Evolutionary conservation across 768 basidiomycete species (phyloP).

Genomic region (Cystofilobasidium ferigula): DNA sequence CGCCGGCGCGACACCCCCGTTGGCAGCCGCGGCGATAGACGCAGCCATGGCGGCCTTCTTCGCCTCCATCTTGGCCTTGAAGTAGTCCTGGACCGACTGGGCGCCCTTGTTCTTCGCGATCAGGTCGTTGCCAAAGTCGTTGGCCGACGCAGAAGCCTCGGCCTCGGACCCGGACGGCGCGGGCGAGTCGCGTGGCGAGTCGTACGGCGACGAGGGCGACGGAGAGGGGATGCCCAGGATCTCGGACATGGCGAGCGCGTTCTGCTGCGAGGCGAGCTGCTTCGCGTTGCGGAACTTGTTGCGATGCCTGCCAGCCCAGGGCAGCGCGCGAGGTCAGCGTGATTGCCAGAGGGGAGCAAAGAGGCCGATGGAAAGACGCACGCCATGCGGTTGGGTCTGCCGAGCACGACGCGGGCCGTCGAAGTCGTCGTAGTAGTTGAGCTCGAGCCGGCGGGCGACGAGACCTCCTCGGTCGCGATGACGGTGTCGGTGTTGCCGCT

Average conservation of each 20-base stretch:
- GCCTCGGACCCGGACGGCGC: not conserved
- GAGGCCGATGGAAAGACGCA: constrained; percentile 8
- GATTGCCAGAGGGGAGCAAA: too few relatives aligned
- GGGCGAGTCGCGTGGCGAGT: not conserved
- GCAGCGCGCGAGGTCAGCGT: not conserved
- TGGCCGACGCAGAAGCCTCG: not conserved
- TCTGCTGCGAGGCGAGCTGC: constrained; percentile 3
- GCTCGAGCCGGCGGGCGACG: constrained; percentile 1
- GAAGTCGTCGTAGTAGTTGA: not conserved
- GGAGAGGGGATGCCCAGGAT: constrained; percentile 20
- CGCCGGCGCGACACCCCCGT: not conserved
- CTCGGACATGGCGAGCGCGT: constrained; percentile 19
- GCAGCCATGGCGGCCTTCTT: constrained; percentile 22
- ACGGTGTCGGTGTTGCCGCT: constrained; percentile 11
- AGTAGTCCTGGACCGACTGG: constrained; percentile 21
- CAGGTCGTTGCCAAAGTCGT: constrained; percentile 1
- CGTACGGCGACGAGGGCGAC: not conserved
- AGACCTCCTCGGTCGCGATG: constrained; percentile 9
- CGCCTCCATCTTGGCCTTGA: constrained; percentile 26
- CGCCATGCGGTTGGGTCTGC: constrained; percentile 16
- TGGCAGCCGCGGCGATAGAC: not conserved
- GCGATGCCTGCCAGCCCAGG: constrained; percentile 11
- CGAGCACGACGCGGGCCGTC: not conserved
- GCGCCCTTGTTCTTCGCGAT: constrained; percentile 11
- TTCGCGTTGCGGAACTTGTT: constrained; percentile 19